Evolutionary conservation across 1,284 basidiomycete species (phyloP), one percentile per base, ranked within the genome.

Genomic region (Abortiporus biennis): DNA sequence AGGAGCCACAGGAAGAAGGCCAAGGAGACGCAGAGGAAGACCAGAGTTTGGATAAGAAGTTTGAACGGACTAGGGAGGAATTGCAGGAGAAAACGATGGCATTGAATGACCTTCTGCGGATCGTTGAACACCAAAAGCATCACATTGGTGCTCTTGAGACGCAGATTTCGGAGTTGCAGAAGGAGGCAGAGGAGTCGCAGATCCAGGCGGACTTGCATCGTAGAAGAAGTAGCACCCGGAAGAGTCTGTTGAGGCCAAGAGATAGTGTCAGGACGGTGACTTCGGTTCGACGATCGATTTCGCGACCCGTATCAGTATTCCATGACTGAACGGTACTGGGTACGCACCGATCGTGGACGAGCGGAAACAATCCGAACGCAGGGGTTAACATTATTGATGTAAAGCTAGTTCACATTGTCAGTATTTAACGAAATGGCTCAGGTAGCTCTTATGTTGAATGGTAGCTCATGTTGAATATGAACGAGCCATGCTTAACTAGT

Each of bases 111-210:
- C 31, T 51, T 17, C 36, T 37, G 6, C 45, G 41, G 37, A 32
- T 47, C 20, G 46, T 49, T 30, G 50, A 51, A 32, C 43, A 51
- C 46, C 47, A 51, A 41, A 51, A 51, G 43, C n/a, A 27, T 9
- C 43, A 37, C 23, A 51, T 51, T 25, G 44, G 41, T n/a, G 32
- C 36, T 17, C 32, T 51, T n/a, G 50, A 51, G 40, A 23, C 15
- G 2, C 44, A 48, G 24, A 19, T 51, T 9, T 31, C 32, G 31
- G 31, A 45, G 22, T 25, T 51, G 31, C 29, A 41, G 12, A 38
- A 39, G 27, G 45, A 24, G 20, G 27, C 34, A 21, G 35, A 43
- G 23, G 40, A 43, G 24, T 35, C 17, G 20, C 21, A 23, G 4
- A n/a, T 27, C 3, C 16, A 19, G 23, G 22, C 25, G 4, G 42